A percentile compares a stretch with the other conserved stretches of the same genome.
Conservation (phyloP, 192 early-diverging fungal genomes). For the Dissophora ornata region DNA sequence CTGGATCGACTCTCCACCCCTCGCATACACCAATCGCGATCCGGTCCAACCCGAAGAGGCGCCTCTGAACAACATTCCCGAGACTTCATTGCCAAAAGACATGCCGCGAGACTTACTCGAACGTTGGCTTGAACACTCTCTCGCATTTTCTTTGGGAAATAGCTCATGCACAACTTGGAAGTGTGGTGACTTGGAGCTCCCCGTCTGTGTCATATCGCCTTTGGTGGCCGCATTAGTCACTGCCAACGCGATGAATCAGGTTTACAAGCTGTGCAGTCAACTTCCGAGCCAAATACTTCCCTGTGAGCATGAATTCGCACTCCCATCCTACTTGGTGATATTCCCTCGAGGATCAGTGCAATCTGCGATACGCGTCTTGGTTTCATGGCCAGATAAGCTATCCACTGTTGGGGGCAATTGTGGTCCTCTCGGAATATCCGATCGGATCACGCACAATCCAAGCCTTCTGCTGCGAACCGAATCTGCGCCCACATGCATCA, state of each 20-base stretch:
- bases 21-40: too few relatives aligned
- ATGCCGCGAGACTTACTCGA: too few relatives aligned
- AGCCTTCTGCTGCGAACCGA: background rate
- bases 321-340: conserved; percentile 1
- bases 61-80: too few relatives aligned
- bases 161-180: too few relatives aligned
- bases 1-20: too few relatives aligned
- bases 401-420: background rate
- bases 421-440: background rate
- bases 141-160: too few relatives aligned
- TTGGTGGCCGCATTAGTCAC: background rate
- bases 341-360: background rate
- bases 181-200: too few relatives aligned
- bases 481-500: background rate
- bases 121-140: too few relatives aligned
- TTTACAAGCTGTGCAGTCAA: background rate
- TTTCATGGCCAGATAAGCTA: conserved; percentile 5
- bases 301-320: background rate
- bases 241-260: background rate
- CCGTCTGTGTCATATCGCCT: conserved; percentile 16
- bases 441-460: background rate
- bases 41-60: too few relatives aligned
- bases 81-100: too few relatives aligned
- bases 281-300: conserved; percentile 10
- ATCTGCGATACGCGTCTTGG: background rate